Percentiles rank a stretch among this genome's conserved stretches.
Evolutionary conservation across 495 filamentous ascomycete species (phyloP).

Genomic region (Aspergillus kassunensis): DNA sequence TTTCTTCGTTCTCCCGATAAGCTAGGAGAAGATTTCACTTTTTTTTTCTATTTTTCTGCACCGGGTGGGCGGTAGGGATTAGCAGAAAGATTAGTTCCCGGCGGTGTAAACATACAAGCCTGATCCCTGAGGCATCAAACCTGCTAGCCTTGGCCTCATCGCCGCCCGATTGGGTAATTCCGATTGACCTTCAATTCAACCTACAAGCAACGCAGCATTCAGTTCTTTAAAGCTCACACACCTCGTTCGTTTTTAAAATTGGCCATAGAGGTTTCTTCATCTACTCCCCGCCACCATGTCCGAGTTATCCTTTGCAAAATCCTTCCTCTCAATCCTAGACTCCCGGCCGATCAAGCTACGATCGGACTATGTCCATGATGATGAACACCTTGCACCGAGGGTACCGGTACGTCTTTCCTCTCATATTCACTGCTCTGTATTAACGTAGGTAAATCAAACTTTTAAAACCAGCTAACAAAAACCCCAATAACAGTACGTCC

Average conservation of each 20-base stretch:
- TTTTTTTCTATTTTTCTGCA: slow-evolving; percentile 25
- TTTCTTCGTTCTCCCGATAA: slow-evolving; percentile 1
- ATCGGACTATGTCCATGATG: slow-evolving; percentile 81
- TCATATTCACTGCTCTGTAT: no score
- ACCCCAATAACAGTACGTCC: slow-evolving; percentile 34
- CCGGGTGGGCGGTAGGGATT: slow-evolving; percentile 33
- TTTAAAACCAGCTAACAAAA: slow-evolving; percentile 5
- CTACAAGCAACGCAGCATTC: no score
- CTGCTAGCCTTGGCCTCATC: slow-evolving; percentile 4
- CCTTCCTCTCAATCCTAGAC: slow-evolving; percentile 77
- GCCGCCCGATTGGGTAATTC: slow-evolving; percentile 20
- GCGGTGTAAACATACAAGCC: slow-evolving; percentile 27
- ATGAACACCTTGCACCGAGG: slow-evolving; percentile 65
- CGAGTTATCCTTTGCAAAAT: slow-evolving; percentile 79
- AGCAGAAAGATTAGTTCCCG: slow-evolving; percentile 27
- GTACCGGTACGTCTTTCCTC: slow-evolving; percentile 57
- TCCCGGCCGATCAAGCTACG: slow-evolving; percentile 70
- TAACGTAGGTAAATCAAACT: no score
- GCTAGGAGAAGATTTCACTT: slow-evolving; percentile 14
- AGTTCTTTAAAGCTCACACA: not conserved
- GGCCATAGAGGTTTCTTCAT: not conserved
- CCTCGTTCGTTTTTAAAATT: not conserved
- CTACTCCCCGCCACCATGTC: slow-evolving; percentile 53
- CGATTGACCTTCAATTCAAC: not conserved
- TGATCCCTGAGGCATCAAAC: not conserved